Conservation (phyloP, 352 stramenopile species). For the Globisporangium megalacanthum region DNA sequence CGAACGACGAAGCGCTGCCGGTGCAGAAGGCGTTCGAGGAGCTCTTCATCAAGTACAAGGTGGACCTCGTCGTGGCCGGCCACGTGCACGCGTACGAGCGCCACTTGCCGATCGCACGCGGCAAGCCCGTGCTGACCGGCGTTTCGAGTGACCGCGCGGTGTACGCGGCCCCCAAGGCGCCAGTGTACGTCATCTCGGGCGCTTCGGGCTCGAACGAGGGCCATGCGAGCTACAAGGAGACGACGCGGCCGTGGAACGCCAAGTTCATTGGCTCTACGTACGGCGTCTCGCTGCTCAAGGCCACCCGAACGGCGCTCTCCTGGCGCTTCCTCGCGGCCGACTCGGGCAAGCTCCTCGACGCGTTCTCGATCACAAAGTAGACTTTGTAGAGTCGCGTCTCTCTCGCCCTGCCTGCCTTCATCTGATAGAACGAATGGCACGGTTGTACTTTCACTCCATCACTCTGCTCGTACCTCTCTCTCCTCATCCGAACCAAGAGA, state of each 20-base stretch:
- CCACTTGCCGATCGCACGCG: slow-evolving; percentile 47
- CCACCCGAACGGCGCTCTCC: slow-evolving; percentile 11
- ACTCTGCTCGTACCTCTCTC: too few species aligned
- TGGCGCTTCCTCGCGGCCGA: too few species aligned
- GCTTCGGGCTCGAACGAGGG: slow-evolving; percentile 57
- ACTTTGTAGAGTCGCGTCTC: too few species aligned
- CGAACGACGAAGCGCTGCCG: slow-evolving; percentile 11
- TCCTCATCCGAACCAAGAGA: too few species aligned
- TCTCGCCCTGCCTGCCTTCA: too few species aligned
- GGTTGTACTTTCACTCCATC: too few species aligned
- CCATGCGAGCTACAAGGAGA: slow-evolving; percentile 13
- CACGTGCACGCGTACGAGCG: slow-evolving; percentile 87
- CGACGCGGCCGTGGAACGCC: slow-evolving; percentile 40
- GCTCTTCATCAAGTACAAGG: slow-evolving; percentile 81
- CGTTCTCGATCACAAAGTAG: too few species aligned
- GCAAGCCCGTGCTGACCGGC: slow-evolving; percentile 31
- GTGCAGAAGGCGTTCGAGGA: slow-evolving; percentile 74
- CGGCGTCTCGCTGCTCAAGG: slow-evolving; percentile 10
- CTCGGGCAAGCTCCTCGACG: too few species aligned
- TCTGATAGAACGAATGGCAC: too few species aligned
- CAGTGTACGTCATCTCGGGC: slow-evolving; percentile 65
- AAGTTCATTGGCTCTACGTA: slow-evolving; percentile 41
- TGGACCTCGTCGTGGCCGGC: slow-evolving; percentile 82
- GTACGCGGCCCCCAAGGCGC: slow-evolving; percentile 53
- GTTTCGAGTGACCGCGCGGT: slow-evolving; percentile 40